Percentiles rank a stretch among this genome's conserved stretches.
phyloP scores from a whole-genome alignment of 768 basidiomycete genomes.

The Phaeotremella fagi region DNA sequence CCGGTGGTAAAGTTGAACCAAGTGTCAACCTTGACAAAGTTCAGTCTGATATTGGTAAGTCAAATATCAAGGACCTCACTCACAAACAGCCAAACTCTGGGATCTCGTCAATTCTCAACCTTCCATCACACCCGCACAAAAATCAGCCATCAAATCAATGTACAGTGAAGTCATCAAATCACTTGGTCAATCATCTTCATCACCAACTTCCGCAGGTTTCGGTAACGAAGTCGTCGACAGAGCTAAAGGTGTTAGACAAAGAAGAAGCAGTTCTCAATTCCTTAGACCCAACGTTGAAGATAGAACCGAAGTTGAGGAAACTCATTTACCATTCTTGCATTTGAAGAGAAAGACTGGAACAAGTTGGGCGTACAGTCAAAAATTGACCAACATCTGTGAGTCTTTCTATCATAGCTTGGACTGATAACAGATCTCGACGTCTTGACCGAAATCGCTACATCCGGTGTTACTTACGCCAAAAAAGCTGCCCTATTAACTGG shows the following conservation, averaged over 20 bases:
- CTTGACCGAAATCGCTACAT: slow-evolving; percentile 95
- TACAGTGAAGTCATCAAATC: slow-evolving; percentile 96
- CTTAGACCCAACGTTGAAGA: slow-evolving; percentile 74
- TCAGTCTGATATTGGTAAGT: slow-evolving; percentile 72
- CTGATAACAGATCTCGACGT: slow-evolving; percentile 76
- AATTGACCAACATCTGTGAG: slow-evolving; percentile 66
- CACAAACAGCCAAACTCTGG: slow-evolving; percentile 71
- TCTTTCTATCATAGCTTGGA: slow-evolving; percentile 29
- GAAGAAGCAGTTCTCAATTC: slow-evolving; percentile 95
- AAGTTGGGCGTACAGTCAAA: slow-evolving; percentile 95
- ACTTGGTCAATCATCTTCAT: slow-evolving; percentile 61
- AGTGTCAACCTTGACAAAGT: slow-evolving; percentile 94
- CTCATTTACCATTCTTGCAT: slow-evolving; percentile 90
- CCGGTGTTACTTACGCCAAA: slow-evolving; percentile 97
- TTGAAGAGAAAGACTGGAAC: slow-evolving; percentile 93
- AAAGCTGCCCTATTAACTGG: slow-evolving; percentile 98
- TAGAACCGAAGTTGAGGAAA: slow-evolving; percentile 65
- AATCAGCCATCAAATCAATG: slow-evolving; percentile 57
- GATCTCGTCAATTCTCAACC: slow-evolving; percentile 95
- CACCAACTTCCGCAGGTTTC: slow-evolving; percentile 8
- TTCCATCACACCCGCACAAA: slow-evolving; percentile 94
- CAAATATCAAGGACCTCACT: neutral
- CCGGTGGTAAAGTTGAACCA: slow-evolving; percentile 74
- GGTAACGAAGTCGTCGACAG: slow-evolving; percentile 24
- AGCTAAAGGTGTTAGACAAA: slow-evolving; percentile 47